Base-by-base conservation (phyloP, 176 grass and related monocot genomes). In the Tillandsia leiboldiana region DNA sequence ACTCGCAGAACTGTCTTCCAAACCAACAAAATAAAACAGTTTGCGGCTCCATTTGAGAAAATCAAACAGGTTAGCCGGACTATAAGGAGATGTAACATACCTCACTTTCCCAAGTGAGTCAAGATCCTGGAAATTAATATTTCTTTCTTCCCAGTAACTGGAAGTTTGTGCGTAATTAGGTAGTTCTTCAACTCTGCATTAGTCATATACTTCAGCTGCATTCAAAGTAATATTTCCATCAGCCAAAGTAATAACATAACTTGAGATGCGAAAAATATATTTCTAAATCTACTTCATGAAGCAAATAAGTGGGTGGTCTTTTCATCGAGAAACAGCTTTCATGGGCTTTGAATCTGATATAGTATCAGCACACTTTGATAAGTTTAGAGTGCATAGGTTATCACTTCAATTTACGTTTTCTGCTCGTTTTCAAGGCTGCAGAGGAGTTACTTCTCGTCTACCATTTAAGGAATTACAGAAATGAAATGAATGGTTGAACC, bases 71-170 rank as follows among this genome's bases (percentile, higher is more conserved):
- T 71, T 50, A 24, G 23, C 48, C 24, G 17, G 9, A 18, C 9
- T 13, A 11, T 3, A 14, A 49, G 20, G 18, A n/a, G 18, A 71
- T 47, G 17, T 47, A 13, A 15, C 7, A 23, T 12, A 49, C 42
- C 12, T 90, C 80, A 93, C 79, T 90, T 97, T 20, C 94, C 94
- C 64, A 90, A 62, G 66, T 90, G 94, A 77, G 84, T 88, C 79
- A 97, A 73, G 71, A 97, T 97, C 77, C 89, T 88, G 63, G 69
- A 83, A 22, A 90, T 72, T 53, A 97, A 74, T 70, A 68, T 84
- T 18, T 97, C 89, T 83, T 97, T 97, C 68, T 97, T 97, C 11
- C 89, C 89, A 69, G 82, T 77, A 69, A 97, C 64, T 8, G 89
- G 77, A 48, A 97, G 84, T 20, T 51, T 77, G 73, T 92, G 83